Conservation (phyloP, 768 basidiomycete genomes). For the Calocera cornea region DNA sequence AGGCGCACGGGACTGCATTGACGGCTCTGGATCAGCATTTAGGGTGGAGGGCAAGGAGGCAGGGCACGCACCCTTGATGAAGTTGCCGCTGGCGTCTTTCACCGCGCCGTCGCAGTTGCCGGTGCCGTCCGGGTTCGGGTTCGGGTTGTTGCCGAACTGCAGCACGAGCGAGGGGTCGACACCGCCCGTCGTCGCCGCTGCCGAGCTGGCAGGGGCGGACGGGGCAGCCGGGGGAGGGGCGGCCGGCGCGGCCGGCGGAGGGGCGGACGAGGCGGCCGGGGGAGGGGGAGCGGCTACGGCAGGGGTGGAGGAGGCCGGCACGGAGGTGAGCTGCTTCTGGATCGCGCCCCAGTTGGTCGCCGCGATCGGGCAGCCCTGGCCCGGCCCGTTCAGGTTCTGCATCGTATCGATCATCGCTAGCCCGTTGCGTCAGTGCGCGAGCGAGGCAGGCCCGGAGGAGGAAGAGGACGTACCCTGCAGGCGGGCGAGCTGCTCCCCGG, state of each 20-base stretch:
- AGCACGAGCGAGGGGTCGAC: neutral
- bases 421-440: too few species aligned
- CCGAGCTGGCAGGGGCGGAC: neutral
- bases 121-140: constrained; percentile 26
- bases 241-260: neutral
- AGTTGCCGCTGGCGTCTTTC: constrained; percentile 40
- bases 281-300: too few species aligned
- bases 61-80: constrained; percentile 30
- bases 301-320: too few species aligned
- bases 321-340: neutral
- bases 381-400: constrained; percentile 60
- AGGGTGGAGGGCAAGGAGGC: neutral
- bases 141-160: neutral
- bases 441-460: neutral
- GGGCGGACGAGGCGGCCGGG: neutral
- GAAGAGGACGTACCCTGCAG: constrained; percentile 35
- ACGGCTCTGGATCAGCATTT: neutral
- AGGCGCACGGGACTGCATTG: constrained; percentile 38
- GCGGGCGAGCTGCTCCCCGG: constrained; percentile 39
- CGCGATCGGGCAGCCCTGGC: constrained; percentile 51
- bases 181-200: neutral
- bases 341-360: constrained; percentile 31
- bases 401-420: constrained; percentile 37
- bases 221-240: neutral
- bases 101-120: constrained; percentile 59